Percentiles rank a stretch among this genome's conserved stretches.
Evolutionary conservation across 1,284 basidiomycete genomes (phyloP).

Genomic region (Ceratobasidium sp.): DNA sequence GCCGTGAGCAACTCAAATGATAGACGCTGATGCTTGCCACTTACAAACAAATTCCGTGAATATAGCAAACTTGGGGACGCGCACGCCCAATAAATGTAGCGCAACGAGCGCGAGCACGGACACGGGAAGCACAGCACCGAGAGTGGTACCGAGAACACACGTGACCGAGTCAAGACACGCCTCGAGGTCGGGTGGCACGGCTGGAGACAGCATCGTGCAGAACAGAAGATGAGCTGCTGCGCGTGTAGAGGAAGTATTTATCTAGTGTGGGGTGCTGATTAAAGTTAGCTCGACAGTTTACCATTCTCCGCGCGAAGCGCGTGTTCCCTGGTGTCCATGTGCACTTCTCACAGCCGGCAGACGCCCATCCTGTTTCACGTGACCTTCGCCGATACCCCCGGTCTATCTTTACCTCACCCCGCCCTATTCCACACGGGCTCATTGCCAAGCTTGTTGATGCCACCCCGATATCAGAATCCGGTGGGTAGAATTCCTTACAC

Average conservation of each 20-base stretch:
- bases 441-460: too few relatives aligned
- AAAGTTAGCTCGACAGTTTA: neutral
- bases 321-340: neutral
- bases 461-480: too few relatives aligned
- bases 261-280: constrained; percentile 5
- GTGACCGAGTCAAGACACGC: constrained; percentile 35
- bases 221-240: neutral
- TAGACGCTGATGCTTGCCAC: neutral
- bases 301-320: neutral
- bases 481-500: too few relatives aligned
- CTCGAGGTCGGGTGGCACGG: constrained; percentile 37
- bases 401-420: constrained; percentile 5
- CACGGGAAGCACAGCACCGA: constrained; percentile 26
- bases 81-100: constrained; percentile 11
- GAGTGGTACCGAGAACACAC: constrained; percentile 19
- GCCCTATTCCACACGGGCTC: too few relatives aligned
- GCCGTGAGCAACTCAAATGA: constrained; percentile 24
- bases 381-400: constrained; percentile 10
- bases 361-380: constrained; percentile 7
- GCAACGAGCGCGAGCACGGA: constrained; percentile 18
- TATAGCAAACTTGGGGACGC: constrained; percentile 14
- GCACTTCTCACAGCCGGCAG: constrained; percentile 11
- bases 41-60: constrained; percentile 35
- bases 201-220: constrained; percentile 13
- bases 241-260: neutral